A percentile compares a stretch with the other conserved stretches of the same genome.
Evolutionary conservation across 2,329 filamentous ascomycete species (phyloP).

Genomic region (Dothideomycetes sp.): DNA sequence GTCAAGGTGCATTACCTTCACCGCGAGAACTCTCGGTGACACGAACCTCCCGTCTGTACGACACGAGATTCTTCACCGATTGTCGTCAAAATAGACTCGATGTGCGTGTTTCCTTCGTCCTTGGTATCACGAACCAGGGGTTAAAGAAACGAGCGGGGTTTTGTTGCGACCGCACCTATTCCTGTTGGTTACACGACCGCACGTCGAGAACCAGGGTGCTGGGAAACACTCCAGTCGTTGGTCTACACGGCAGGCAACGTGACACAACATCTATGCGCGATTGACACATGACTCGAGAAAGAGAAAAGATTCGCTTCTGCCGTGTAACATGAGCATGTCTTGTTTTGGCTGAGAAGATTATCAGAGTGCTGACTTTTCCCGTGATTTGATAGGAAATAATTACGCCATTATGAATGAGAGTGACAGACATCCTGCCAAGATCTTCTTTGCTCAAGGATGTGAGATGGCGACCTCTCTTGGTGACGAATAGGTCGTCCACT

Average conservation of each 20-base stretch:
- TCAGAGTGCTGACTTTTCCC: not conserved
- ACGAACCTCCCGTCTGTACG: not conserved
- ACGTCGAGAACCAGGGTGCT: no score
- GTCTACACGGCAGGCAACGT: no score
- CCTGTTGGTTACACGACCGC: no score
- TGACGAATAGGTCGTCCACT: slow-evolving; percentile 14
- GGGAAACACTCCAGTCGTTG: no score
- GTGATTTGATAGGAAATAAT: slow-evolving; percentile 60
- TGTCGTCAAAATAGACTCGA: slow-evolving; percentile 10
- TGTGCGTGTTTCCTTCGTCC: not conserved
- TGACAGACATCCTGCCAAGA: slow-evolving; percentile 54
- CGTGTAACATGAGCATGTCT: no score
- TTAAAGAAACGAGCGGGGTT: not conserved
- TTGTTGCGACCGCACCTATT: not conserved
- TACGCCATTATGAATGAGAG: slow-evolving; percentile 84
- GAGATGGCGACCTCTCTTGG: slow-evolving; percentile 33
- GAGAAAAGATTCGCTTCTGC: no score
- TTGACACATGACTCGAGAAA: no score
- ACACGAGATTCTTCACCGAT: no score
- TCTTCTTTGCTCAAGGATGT: slow-evolving; percentile 91
- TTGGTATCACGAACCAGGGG: not conserved
- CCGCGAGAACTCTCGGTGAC: no score
- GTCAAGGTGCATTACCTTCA: no score
- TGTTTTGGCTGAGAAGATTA: no score
- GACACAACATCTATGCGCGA: no score